A percentile compares a stretch with the other conserved stretches of the same genome.
Conservation (phyloP, 179 eudicot genomes). For the Spinacia oleracea region DNA sequence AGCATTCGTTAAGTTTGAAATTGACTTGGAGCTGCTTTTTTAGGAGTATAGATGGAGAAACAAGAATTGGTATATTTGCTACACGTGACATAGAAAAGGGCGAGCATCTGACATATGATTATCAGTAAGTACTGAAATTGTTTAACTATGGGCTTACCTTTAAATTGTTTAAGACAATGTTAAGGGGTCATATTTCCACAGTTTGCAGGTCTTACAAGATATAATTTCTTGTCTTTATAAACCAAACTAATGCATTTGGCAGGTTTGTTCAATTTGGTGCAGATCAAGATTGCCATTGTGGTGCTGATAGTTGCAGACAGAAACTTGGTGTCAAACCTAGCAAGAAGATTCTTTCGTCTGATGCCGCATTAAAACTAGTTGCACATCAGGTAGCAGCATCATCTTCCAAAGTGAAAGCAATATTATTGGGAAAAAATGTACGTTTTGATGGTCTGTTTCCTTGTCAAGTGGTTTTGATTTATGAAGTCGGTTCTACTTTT, state of each 20-base stretch:
- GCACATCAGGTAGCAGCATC: constrained; percentile 73
- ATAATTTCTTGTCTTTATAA: constrained; percentile 10
- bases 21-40: constrained; percentile 21
- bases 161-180: neutral
- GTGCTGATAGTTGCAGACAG: constrained; percentile 81
- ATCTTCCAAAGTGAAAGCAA: constrained; percentile 49
- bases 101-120: constrained; percentile 93
- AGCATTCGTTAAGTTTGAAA: constrained; percentile 15
- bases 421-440: constrained; percentile 43
- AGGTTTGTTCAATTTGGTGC: constrained; percentile 99
- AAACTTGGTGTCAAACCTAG: constrained; percentile 91
- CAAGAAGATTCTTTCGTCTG: constrained; percentile 77
- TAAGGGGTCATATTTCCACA: neutral
- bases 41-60: constrained; percentile 96
- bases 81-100: constrained; percentile 81
- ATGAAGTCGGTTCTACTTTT: neutral
- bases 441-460: constrained; percentile 26
- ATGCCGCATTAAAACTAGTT: constrained; percentile 74
- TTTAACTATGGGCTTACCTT: neutral
- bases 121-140: constrained; percentile 58
- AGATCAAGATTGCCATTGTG: constrained; percentile 96
- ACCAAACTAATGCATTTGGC: constrained; percentile 54
- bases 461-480: constrained; percentile 13
- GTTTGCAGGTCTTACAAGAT: neutral
- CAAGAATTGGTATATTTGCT: constrained; percentile 97